Evolutionary conservation across 2,329 filamentous ascomycete species (phyloP), one percentile per base, ranked within the genome.

Genomic region (Colletotrichum sp.): DNA sequence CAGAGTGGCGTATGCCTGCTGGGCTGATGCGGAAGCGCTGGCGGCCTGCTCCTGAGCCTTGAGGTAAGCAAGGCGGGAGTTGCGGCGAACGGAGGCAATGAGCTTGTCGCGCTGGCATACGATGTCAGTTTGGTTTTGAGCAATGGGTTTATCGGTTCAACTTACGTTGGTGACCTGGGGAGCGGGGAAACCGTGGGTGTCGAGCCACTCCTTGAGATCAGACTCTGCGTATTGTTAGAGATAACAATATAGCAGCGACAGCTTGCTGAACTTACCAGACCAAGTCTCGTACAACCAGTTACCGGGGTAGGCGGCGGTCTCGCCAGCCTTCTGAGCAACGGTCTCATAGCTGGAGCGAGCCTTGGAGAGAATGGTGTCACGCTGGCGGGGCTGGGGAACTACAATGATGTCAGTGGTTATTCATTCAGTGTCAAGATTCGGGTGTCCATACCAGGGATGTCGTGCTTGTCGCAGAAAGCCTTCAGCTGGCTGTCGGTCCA

Each of bases 401-500:
- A 72, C 65, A 61, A 67, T 55, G 73, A 52, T 64, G 68, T 68
- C 56, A 59, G 43, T 30, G 13, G 18, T 4, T 8, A 13, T 2
- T 14, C 12, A 67, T 24, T 13, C 56, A 32, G 6, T 12, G 5
- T 14, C 6, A 1, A 14, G 5, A 9, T 6, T 18, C 5, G 34
- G 36, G 24, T 24, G n/a, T 5, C 18, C 16, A 56, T 84, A 90
- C 89, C 89, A 73, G 96, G 95, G 80, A 99, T 95, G 77, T 91
- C 91, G 84, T 98, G 91, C 84, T 94, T 94, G 84, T 98, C 96
- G 77, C 96, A 94, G 86, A 98, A 98, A 3, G 94, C 87, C 89
- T 98, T 98, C 79, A 99, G 90, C 83, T 97, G 94, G 78, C 96
- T 98, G 73, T 98, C 96, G 78, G 94, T 93, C 95, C 96, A 98